phyloP scores from a whole-genome alignment of 2,329 filamentous ascomycete species.

The Fusarium siculi region DNA sequence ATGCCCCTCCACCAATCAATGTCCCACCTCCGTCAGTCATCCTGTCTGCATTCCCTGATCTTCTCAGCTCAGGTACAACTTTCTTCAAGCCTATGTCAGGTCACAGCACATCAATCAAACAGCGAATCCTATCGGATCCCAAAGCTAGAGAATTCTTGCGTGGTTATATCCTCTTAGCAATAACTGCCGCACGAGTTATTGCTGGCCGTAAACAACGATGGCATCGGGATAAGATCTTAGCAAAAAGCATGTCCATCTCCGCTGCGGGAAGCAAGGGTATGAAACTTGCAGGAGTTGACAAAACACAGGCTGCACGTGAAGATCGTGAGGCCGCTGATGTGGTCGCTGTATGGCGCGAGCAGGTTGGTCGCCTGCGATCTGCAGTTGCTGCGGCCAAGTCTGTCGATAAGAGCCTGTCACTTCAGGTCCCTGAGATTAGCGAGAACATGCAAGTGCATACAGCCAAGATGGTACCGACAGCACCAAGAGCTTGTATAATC shows the following conservation, averaged over 20 bases:
- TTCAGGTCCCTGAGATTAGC: constrained; percentile 75
- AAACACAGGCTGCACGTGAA: constrained; percentile 82
- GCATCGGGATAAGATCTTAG: constrained; percentile 87
- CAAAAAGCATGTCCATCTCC: constrained; percentile 90
- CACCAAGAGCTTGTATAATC: constrained; percentile 80
- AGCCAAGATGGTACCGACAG: constrained; percentile 78
- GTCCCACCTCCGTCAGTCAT: constrained; percentile 89
- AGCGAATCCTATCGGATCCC: constrained; percentile 71
- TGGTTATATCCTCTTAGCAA: constrained; percentile 71
- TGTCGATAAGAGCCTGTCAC: constrained; percentile 58
- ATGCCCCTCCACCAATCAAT: constrained; percentile 77
- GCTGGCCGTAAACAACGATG: constrained; percentile 87
- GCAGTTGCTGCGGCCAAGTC: constrained; percentile 75
- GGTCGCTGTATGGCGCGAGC: constrained; percentile 77
- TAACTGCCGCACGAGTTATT: constrained; percentile 81
- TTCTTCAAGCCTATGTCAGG: constrained; percentile 74
- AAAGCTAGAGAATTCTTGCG: constrained; percentile 71
- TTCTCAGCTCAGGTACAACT: constrained; percentile 74
- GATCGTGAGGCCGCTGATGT: constrained; percentile 86
- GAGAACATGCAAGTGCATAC: constrained; percentile 75
- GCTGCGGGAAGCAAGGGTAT: constrained; percentile 82
- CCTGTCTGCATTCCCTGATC: constrained; percentile 77
- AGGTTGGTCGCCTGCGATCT: constrained; percentile 79
- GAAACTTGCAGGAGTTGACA: constrained; percentile 90
- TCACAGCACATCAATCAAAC: constrained; percentile 67